Evolutionary conservation across 2,329 filamentous ascomycete genomes (phyloP).

Genomic region (Drechslerella dactyloides): DNA sequence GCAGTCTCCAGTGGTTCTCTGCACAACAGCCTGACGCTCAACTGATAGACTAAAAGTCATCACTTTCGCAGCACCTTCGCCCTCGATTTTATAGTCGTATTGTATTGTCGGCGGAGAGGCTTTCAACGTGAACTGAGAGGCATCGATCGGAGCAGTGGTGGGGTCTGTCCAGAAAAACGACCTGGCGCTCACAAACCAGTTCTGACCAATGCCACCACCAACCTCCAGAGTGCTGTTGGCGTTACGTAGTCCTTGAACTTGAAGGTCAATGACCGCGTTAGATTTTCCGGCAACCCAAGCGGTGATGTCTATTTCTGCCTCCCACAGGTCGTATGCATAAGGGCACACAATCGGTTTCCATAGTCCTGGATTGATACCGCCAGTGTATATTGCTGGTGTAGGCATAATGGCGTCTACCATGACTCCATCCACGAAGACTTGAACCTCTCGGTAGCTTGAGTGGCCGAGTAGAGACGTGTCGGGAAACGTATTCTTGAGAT

Average conservation of each 20-base stretch:
- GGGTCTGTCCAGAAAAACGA: constrained; percentile 76
- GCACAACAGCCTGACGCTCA: constrained; percentile 7
- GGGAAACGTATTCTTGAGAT: constrained; percentile 67
- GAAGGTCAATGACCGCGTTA: constrained; percentile 24
- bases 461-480: constrained; percentile 68
- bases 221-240: constrained; percentile 11
- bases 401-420: constrained; percentile 80
- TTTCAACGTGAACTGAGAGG: constrained; percentile 11
- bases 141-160: constrained; percentile 61
- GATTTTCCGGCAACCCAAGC: constrained; percentile 63
- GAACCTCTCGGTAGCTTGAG: constrained; percentile 78
- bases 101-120: constrained; percentile 9
- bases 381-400: constrained; percentile 81
- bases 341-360: constrained; percentile 80
- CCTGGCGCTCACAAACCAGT: constrained; percentile 80
- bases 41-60: constrained; percentile 24
- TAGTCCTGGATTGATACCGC: constrained; percentile 76
- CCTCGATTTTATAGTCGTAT: constrained; percentile 12
- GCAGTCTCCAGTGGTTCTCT: background rate
- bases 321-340: constrained; percentile 77
- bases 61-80: constrained; percentile 7
- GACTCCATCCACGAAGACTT: constrained; percentile 74
- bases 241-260: constrained; percentile 27
- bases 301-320: constrained; percentile 82
- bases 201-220: constrained; percentile 63